phyloP scores from a whole-genome alignment of 371 early-diverging fungal species.

The Rhizopus arrhizus region DNA sequence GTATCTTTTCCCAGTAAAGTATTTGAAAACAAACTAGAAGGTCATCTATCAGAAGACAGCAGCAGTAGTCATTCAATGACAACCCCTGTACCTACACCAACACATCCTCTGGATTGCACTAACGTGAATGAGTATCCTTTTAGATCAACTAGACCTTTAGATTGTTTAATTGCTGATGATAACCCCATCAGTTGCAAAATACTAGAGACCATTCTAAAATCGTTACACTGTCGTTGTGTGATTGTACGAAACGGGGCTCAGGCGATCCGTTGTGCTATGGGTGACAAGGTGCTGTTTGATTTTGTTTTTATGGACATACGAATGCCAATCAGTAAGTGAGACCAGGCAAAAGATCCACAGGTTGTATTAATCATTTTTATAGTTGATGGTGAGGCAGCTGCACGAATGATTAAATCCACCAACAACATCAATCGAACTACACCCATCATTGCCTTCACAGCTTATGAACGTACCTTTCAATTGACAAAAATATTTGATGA shows the following conservation, averaged over 20 bases:
- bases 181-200: slow-evolving; percentile 89
- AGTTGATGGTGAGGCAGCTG: slow-evolving; percentile 86
- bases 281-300: slow-evolving; percentile 79
- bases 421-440: slow-evolving; percentile 76
- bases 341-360: neutral
- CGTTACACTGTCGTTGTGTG: slow-evolving; percentile 76
- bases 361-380: neutral
- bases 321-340: slow-evolving; percentile 86
- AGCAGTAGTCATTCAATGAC: neutral
- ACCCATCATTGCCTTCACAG: slow-evolving; percentile 75
- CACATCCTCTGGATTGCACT: slow-evolving; percentile 10
- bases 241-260: slow-evolving; percentile 90
- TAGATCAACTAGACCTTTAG: slow-evolving; percentile 26
- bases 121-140: neutral
- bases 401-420: slow-evolving; percentile 93
- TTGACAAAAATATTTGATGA: slow-evolving; percentile 70
- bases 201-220: slow-evolving; percentile 79
- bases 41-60: neutral
- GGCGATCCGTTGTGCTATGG: slow-evolving; percentile 87
- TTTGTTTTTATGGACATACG: slow-evolving; percentile 91
- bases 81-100: neutral
- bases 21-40: neutral
- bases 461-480: slow-evolving; percentile 65
- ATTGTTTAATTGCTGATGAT: slow-evolving; percentile 84
- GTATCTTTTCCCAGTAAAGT: neutral